Conservation (phyloP, 345 rosid genomes). For the Populus davidiana region DNA sequence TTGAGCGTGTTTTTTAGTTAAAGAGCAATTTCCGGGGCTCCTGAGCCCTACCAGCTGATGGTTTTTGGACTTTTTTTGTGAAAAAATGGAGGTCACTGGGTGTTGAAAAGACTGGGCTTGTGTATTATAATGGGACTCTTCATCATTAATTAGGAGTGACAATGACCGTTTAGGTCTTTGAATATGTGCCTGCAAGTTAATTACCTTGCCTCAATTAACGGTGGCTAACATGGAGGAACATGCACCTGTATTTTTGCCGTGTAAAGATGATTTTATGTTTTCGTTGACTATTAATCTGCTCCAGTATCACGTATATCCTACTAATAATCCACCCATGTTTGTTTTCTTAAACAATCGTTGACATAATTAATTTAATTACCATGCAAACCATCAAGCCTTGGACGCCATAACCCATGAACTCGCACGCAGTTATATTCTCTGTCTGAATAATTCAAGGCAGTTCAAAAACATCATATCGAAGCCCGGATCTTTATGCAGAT, state of each 20-base stretch:
- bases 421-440: background rate
- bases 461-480: conserved; percentile 1
- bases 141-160: background rate
- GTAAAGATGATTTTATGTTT: background rate
- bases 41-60: background rate
- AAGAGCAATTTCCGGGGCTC: no score
- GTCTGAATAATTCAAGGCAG: background rate
- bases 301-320: background rate
- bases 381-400: no score
- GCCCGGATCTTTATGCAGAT: conserved; percentile 2
- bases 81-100: background rate
- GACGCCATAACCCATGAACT: no score
- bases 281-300: background rate
- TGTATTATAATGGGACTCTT: no score
- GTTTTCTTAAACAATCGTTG: no score
- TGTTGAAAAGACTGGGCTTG: background rate
- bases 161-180: background rate
- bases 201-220: conserved; percentile 7
- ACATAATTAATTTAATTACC: no score
- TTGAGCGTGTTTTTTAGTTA: no score
- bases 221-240: conserved; percentile 5
- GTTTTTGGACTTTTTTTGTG: background rate
- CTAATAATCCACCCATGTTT: background rate
- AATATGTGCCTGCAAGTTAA: background rate
- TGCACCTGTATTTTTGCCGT: background rate